phyloP scores from a whole-genome alignment of 1,284 basidiomycete genomes.

The Cutaneotrichosporon sp. region DNA sequence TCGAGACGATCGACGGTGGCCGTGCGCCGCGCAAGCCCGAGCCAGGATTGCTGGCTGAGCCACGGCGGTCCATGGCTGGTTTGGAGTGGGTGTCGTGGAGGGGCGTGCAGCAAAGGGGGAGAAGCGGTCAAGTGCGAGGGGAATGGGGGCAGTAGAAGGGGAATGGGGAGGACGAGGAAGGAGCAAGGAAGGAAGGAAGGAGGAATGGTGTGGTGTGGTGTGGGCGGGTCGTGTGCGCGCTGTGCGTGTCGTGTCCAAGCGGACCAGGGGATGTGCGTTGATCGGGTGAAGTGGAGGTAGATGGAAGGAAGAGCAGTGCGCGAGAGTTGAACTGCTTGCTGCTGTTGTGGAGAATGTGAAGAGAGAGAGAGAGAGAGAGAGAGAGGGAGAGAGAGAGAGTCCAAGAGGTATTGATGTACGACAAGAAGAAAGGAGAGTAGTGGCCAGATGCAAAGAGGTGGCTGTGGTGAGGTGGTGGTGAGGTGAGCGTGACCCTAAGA shows the following conservation, averaged over 20 bases:
- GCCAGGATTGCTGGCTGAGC: constrained; percentile 5
- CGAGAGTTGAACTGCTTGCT: neutral
- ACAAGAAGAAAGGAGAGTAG: too few relatives aligned
- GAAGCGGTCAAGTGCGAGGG: neutral
- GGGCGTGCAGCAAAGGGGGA: neutral
- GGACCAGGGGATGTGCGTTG: neutral
- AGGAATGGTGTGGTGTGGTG: too few relatives aligned
- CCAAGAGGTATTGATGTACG: too few relatives aligned
- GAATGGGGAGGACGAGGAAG: neutral
- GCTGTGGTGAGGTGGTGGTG: too few relatives aligned
- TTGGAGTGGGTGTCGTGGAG: neutral
- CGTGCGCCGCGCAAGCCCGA: constrained; percentile 7
- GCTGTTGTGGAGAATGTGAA: neutral
- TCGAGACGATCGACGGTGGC: constrained; percentile 16
- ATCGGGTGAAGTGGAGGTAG: neutral
- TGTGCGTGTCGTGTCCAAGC: neutral
- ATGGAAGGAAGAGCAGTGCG: neutral
- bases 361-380: neutral
- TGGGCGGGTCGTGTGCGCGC: neutral
- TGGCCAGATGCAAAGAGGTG: too few relatives aligned
- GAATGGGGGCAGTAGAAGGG: neutral
- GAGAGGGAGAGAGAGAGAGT: neutral
- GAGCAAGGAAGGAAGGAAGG: neutral
- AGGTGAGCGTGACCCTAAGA: too few relatives aligned
- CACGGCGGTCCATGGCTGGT: neutral